Evolutionary conservation across 2,329 filamentous ascomycete genomes (phyloP), one percentile per base, ranked within the genome.

Genomic region (Dactylonectria macrodidyma): DNA sequence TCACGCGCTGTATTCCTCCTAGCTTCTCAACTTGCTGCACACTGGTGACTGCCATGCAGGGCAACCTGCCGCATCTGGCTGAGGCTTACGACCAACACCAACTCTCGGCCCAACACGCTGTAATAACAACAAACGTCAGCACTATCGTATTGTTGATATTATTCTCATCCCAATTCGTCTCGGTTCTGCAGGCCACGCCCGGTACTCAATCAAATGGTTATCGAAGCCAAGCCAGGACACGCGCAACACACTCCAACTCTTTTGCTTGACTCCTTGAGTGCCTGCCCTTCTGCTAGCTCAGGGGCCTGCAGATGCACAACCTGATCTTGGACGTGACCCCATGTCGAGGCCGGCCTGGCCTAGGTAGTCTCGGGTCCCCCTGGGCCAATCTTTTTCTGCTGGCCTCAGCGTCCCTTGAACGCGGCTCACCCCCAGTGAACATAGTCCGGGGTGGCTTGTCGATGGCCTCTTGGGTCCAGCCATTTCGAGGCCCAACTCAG

Each of bases 391-490:
- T 52, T 58, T 58, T 44, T 30, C 26, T 24, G 47, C 41, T 50
- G 56, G 56, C 26, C 56, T 46, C 12, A 22, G 46, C n/a, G 47
- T 59, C 36, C 55, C 41, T 50, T 47, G 34, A 26, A 54, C 38
- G 50, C 30, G 36, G 30, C 16, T 54, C 50, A 4, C 33, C 50
- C 5, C 33, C 30, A 24, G 19, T 16, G 52, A 44, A 30, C 44
- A 57, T 62, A 57, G 52, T 59, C 64, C 38, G 64, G 64, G 59
- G 64, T 59, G 64, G 64, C 64, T 66, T 63, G 59, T 36, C 41
- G 62, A 59, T 46, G 62, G 55, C 22, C 16, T 34, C 36, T 33
- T 52, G 24, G 48, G 46, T 44, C 47, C 62, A 64, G 55, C 62
- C 47, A 64, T 54, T 5, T 52, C 19, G 38, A 62, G 41, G 59